Evolutionary conservation across 306 rosid genomes (phyloP).

Genomic region (Luffa aegyptiaca): DNA sequence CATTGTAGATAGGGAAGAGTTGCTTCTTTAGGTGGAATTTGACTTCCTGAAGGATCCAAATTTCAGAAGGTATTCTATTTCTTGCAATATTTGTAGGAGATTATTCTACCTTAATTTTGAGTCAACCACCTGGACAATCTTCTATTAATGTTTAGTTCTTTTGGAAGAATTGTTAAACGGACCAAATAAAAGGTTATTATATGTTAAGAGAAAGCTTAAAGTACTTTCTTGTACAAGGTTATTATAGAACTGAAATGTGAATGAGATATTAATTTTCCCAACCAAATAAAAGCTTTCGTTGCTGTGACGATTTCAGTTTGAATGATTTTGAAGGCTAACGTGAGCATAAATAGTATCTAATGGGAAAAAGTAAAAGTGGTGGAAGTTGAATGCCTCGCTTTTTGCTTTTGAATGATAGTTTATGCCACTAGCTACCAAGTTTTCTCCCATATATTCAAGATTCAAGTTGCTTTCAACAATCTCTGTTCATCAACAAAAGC

Average conservation of each 20-base stretch:
- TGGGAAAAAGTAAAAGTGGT: not conserved
- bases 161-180: slow-evolving; percentile 27
- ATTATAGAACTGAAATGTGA: not conserved
- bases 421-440: not conserved
- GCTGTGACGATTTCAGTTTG: not conserved
- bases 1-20: slow-evolving; percentile 14
- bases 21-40: slow-evolving; percentile 27
- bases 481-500: not conserved
- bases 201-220: not conserved
- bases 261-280: not conserved
- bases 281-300: not conserved
- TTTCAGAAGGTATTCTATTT: slow-evolving; percentile 25
- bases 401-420: not conserved
- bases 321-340: not conserved
- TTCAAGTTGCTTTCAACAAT: not conserved
- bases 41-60: slow-evolving; percentile 25
- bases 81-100: slow-evolving; percentile 78
- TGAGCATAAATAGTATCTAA: not conserved
- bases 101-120: slow-evolving; percentile 67
- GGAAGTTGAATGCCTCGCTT: not conserved
- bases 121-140: slow-evolving; percentile 28
- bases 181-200: too few species aligned
- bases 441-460: not conserved
- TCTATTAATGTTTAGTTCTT: slow-evolving; percentile 4
- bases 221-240: not conserved